phyloP scores from a whole-genome alignment of 2,329 filamentous ascomycete species.

The Pseudocercospora pini-densiflorae region DNA sequence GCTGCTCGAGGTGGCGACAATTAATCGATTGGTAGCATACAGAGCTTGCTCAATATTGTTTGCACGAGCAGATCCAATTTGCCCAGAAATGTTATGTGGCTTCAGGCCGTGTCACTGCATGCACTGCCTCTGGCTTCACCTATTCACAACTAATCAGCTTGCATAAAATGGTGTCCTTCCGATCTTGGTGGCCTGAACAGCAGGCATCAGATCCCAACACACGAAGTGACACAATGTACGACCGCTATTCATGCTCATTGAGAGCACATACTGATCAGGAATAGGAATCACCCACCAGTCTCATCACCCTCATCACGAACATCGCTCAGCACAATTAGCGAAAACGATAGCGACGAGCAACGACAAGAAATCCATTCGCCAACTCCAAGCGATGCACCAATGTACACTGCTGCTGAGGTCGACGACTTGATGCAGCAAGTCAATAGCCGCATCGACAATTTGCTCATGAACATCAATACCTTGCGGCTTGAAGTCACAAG shows the following conservation, averaged over 20 bases:
- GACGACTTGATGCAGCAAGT: not conserved
- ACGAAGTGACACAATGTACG: not conserved
- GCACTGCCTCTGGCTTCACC: not conserved
- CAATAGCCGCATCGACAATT: not conserved
- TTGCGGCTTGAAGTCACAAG: not conserved
- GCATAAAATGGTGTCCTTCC: not conserved
- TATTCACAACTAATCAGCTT: not conserved
- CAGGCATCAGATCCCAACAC: not conserved
- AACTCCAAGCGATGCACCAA: not conserved
- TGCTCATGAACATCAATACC: not conserved
- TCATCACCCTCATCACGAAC: not conserved
- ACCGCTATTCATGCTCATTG: no score
- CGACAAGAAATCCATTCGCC: not conserved
- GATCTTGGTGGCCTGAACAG: not conserved
- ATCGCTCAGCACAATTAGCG: not conserved
- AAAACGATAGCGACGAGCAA: not conserved
- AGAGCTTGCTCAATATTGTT: not conserved
- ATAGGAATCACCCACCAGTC: not conserved
- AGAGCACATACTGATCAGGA: not conserved
- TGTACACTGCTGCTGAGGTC: not conserved
- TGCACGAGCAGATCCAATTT: not conserved
- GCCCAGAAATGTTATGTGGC: not conserved
- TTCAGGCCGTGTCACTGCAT: not conserved
- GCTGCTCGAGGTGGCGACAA: not conserved
- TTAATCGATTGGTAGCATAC: not conserved